Conservation (phyloP, 116 monocot genomes). For the Trichopus zeylanicus region DNA sequence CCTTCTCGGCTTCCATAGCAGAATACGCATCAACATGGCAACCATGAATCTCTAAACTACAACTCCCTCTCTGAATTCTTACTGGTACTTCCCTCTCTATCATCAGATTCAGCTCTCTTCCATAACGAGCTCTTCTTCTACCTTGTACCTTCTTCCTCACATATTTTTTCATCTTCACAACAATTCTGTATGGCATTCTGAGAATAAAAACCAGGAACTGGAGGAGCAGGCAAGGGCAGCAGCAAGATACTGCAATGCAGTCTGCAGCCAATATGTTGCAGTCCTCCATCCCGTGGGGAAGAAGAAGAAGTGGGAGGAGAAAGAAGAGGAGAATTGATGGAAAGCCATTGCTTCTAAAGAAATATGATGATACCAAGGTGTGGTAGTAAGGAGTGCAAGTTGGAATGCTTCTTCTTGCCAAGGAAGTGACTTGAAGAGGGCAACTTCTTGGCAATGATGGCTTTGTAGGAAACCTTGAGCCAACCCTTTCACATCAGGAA, state of each 20-base stretch:
- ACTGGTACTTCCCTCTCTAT: not conserved
- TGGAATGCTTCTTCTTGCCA: constrained; percentile 1
- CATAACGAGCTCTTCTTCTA: not conserved
- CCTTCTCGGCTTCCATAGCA: constrained; percentile 16
- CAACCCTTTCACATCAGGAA: not conserved
- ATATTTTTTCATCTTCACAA: constrained; percentile 9
- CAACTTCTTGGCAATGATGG: not conserved
- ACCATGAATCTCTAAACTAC: not conserved
- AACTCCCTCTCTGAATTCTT: not conserved
- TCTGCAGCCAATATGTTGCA: constrained; percentile 18
- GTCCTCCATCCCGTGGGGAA: constrained; percentile 13
- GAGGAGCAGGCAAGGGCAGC: constrained; percentile 35
- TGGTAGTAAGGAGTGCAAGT: not conserved
- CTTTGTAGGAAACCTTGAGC: not conserved
- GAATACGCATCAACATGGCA: not conserved
- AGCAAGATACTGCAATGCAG: constrained; percentile 28
- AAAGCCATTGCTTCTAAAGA: constrained; percentile 6
- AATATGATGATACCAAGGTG: not conserved
- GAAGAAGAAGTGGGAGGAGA: not conserved
- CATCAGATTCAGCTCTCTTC: not conserved
- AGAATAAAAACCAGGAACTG: constrained; percentile 24
- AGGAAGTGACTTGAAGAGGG: constrained; percentile 6
- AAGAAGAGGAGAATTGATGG: not conserved
- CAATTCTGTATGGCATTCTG: constrained; percentile 16
- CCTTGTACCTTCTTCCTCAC: constrained; percentile 6